Evolutionary conservation across 306 rosid genomes (phyloP).

Genomic region (Abrus pulchellus): DNA sequence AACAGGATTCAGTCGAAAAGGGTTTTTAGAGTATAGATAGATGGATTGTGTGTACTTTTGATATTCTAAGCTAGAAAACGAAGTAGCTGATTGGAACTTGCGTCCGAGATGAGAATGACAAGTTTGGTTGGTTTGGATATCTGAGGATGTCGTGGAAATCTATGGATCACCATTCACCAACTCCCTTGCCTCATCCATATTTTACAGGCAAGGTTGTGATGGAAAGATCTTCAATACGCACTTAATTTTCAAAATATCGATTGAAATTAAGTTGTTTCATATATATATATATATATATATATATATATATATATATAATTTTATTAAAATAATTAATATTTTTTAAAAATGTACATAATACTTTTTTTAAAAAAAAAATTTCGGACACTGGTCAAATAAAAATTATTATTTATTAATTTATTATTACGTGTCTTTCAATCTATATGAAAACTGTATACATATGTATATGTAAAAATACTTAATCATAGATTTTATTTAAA

Average conservation of each 20-base stretch:
- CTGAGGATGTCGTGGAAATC: conserved; percentile 52
- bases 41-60: neutral
- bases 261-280: no score
- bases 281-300: no score
- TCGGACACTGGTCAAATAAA: no score
- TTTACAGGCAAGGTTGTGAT: no score
- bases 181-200: conserved; percentile 44
- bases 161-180: conserved; percentile 50
- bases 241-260: no score
- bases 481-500: no score
- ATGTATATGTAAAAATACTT: no score
- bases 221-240: no score
- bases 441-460: neutral
- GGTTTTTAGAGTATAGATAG: neutral
- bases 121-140: conserved; percentile 18
- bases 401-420: neutral
- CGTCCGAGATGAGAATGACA: neutral
- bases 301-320: no score
- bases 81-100: neutral
- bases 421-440: neutral
- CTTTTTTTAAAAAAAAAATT: no score
- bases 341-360: no score
- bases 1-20: neutral
- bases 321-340: no score
- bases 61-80: neutral